A percentile compares a stretch with the other conserved stretches of the same genome.
Conservation (phyloP, 1,284 basidiomycete genomes). For the Cutaneotrichosporon sp. region DNA sequence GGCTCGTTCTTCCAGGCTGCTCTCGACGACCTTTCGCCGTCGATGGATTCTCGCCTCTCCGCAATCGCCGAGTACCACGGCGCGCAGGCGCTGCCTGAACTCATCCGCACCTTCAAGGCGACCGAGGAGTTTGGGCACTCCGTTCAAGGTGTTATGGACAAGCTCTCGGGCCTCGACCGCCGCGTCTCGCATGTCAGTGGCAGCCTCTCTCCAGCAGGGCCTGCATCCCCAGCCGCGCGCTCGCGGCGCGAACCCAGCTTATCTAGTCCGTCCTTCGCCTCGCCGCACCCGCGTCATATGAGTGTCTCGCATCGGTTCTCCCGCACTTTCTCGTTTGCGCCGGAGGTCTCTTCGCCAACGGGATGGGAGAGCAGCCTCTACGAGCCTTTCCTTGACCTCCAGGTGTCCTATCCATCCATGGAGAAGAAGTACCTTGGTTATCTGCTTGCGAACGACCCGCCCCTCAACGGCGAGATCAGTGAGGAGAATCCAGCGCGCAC, state of each 20-base stretch:
- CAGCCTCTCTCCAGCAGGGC: constrained; percentile 11
- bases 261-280: constrained; percentile 9
- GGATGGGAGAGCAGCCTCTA: constrained; percentile 83
- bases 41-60: constrained; percentile 71
- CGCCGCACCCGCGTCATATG: constrained; percentile 22
- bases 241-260: neutral
- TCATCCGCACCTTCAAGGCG: constrained; percentile 67
- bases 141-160: constrained; percentile 72
- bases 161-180: constrained; percentile 43
- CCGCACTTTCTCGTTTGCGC: constrained; percentile 27
- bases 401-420: constrained; percentile 73
- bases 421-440: constrained; percentile 69
- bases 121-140: constrained; percentile 76
- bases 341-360: constrained; percentile 22
- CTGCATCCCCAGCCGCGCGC: constrained; percentile 18
- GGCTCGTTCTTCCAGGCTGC: constrained; percentile 77
- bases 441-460: constrained; percentile 57
- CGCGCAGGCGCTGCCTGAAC: constrained; percentile 62
- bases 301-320: constrained; percentile 42
- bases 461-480: constrained; percentile 43
- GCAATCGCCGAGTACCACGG: constrained; percentile 66
- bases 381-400: constrained; percentile 86
- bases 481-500: constrained; percentile 63
- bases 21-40: constrained; percentile 71
- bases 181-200: constrained; percentile 1